A percentile compares a stretch with the other conserved stretches of the same genome.
Evolutionary conservation across 2,329 filamentous ascomycete species (phyloP).

Genomic region (Fusarium musae): DNA sequence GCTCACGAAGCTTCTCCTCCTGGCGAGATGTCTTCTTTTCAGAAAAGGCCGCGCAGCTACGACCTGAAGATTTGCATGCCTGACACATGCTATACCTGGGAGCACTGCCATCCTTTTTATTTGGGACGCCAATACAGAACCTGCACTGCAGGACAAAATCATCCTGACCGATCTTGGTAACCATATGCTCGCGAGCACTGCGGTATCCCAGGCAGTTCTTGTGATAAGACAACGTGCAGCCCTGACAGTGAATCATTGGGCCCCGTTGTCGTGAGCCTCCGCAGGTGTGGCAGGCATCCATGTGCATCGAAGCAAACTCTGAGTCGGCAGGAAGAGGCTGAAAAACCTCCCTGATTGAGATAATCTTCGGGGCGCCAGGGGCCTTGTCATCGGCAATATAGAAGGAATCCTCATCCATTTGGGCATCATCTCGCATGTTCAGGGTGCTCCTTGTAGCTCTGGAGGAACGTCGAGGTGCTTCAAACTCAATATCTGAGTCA

Average conservation of each 20-base stretch:
- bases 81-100: slow-evolving; percentile 80
- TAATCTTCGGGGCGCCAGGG: slow-evolving; percentile 61
- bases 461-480: slow-evolving; percentile 60
- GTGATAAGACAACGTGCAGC: slow-evolving; percentile 87
- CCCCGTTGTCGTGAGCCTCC: slow-evolving; percentile 61
- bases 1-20: slow-evolving; percentile 83
- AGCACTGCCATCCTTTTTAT: slow-evolving; percentile 74
- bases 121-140: slow-evolving; percentile 77
- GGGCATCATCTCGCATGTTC: slow-evolving; percentile 62
- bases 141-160: slow-evolving; percentile 91
- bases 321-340: slow-evolving; percentile 68
- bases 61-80: slow-evolving; percentile 72
- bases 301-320: slow-evolving; percentile 77
- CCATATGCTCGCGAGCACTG: slow-evolving; percentile 81
- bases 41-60: slow-evolving; percentile 80
- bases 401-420: slow-evolving; percentile 69
- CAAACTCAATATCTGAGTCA: slow-evolving; percentile 64
- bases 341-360: slow-evolving; percentile 80
- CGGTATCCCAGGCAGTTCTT: slow-evolving; percentile 82
- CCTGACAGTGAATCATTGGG: slow-evolving; percentile 86
- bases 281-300: slow-evolving; percentile 78
- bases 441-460: slow-evolving; percentile 57
- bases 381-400: slow-evolving; percentile 61
- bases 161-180: slow-evolving; percentile 82
- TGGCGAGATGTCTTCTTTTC: slow-evolving; percentile 77